A percentile compares a stretch with the other conserved stretches of the same genome.
These are phyloP conservation scores for Wickerhamiella brachini DNA, from an alignment of 805 yeast species.

Conservation along the genomic window DNA sequence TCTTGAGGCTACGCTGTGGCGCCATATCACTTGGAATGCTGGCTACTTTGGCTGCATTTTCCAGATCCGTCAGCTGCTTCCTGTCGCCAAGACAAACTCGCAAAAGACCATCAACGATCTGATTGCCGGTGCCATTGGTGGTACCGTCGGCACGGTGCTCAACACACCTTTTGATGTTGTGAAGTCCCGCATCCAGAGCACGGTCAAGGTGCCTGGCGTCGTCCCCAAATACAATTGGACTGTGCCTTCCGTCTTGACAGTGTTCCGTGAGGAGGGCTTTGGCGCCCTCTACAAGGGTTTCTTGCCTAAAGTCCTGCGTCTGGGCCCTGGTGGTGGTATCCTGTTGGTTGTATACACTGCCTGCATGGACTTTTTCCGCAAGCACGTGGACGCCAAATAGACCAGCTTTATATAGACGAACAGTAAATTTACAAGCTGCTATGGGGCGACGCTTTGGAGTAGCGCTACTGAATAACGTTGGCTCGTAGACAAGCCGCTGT, in stretches of 20 bases:
- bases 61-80: constrained; percentile 70
- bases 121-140: constrained; percentile 90
- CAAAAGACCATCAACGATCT: constrained; percentile 78
- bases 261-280: constrained; percentile 84
- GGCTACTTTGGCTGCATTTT: constrained; percentile 93
- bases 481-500: no score
- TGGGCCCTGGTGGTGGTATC: constrained; percentile 99
- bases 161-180: constrained; percentile 96
- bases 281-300: constrained; percentile 89
- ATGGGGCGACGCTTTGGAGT: no score
- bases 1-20: constrained; percentile 91
- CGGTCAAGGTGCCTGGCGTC: constrained; percentile 53
- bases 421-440: not conserved
- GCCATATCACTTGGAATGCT: constrained; percentile 95
- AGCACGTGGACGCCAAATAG: not conserved
- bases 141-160: constrained; percentile 86
- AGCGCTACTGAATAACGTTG: no score
- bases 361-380: constrained; percentile 76
- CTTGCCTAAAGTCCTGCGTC: constrained; percentile 89
- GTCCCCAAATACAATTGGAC: constrained; percentile 88
- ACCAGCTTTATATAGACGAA: not conserved
- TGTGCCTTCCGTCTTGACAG: constrained; percentile 56
- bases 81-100: constrained; percentile 54
- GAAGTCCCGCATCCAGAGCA: constrained; percentile 85
- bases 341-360: constrained; percentile 91